Evolutionary conservation across 345 rosid genomes (phyloP).

Genomic region (Camelina neglecta): DNA sequence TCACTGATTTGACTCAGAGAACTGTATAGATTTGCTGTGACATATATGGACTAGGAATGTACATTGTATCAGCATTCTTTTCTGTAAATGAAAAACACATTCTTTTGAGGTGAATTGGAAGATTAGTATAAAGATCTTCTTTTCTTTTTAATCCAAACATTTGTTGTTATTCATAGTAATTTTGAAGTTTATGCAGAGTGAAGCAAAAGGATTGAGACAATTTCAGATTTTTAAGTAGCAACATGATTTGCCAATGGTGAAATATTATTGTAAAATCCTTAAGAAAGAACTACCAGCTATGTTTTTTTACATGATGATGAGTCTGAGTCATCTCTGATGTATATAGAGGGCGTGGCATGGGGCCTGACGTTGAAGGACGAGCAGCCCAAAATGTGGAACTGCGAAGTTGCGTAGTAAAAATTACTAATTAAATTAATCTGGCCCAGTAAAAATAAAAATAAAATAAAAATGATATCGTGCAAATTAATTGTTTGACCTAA

Average conservation of each 20-base stretch:
- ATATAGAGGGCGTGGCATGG: too few relatives aligned
- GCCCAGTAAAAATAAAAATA: background rate
- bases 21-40: conserved; percentile 17
- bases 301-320: too few relatives aligned
- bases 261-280: background rate
- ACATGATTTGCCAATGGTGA: background rate
- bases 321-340: too few relatives aligned
- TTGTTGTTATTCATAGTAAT: background rate
- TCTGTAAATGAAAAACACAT: conserved; percentile 30
- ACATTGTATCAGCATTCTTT: conserved; percentile 19
- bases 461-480: conserved; percentile 1
- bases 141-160: background rate
- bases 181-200: too few relatives aligned
- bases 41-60: background rate
- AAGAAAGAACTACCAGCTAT: background rate
- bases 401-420: too few relatives aligned
- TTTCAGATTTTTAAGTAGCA: background rate
- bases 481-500: conserved; percentile 31
- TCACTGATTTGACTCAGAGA: conserved; percentile 11
- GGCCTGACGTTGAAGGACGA: too few relatives aligned
- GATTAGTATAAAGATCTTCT: conserved; percentile 3
- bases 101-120: conserved; percentile 9
- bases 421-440: background rate
- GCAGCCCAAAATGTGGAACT: too few relatives aligned
- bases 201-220: background rate